A percentile compares a stretch with the other conserved stretches of the same genome.
These are phyloP conservation scores for Leccinum disarticulatum DNA, from an alignment of 768 basidiomycete genomes.

Conservation along the genomic window DNA sequence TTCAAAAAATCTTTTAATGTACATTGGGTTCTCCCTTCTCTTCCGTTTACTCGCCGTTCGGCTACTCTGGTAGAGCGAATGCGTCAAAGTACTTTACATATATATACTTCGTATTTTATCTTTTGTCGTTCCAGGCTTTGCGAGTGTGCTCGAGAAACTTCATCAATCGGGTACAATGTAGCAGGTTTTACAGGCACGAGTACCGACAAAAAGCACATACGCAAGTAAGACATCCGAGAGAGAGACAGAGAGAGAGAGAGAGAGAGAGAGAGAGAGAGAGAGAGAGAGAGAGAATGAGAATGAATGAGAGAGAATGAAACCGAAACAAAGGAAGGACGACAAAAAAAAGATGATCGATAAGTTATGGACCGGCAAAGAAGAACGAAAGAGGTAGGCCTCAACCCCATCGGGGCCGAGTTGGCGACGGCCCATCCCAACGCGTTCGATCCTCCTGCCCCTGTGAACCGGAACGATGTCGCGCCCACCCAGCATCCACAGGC, in stretches of 20 bases:
- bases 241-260: too few relatives aligned
- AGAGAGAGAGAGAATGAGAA: too few relatives aligned
- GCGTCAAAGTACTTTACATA: background rate
- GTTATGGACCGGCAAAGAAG: slow-evolving; percentile 15
- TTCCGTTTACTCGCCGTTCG: background rate
- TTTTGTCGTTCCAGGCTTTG: slow-evolving; percentile 4
- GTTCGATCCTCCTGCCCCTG: slow-evolving; percentile 24
- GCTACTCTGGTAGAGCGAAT: background rate
- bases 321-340: background rate
- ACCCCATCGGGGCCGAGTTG: slow-evolving; percentile 27
- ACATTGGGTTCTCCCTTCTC: background rate
- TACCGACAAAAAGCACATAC: slow-evolving; percentile 9
- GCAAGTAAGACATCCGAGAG: slow-evolving; percentile 10
- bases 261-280: too few relatives aligned
- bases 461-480: slow-evolving; percentile 30
- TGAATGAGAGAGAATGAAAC: background rate
- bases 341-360: slow-evolving; percentile 25
- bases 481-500: slow-evolving; percentile 45
- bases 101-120: slow-evolving; percentile 1
- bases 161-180: slow-evolving; percentile 3
- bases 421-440: slow-evolving; percentile 30
- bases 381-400: background rate
- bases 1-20: background rate
- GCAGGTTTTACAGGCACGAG: slow-evolving; percentile 15
- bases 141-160: background rate